phyloP scores from a whole-genome alignment of 2,329 filamentous ascomycete species.

The Trichoderma simmonsii region DNA sequence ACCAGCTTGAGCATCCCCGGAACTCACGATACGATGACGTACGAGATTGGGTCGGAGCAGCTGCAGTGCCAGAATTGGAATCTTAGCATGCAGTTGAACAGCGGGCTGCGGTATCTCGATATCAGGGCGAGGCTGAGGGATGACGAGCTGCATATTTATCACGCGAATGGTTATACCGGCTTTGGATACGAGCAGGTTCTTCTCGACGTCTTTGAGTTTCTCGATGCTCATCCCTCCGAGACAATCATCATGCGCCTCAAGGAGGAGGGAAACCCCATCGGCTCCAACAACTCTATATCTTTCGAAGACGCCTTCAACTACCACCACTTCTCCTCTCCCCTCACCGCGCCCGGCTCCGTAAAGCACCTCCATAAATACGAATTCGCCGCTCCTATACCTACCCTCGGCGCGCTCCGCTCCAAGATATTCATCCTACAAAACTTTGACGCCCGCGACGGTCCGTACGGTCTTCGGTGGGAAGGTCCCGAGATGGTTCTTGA shows the following conservation, averaged over 20 bases:
- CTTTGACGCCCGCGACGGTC: conserved; percentile 34
- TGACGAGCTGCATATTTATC: conserved; percentile 46
- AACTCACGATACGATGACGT: conserved; percentile 54
- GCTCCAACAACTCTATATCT: conserved; percentile 33
- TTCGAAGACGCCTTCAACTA: conserved; percentile 46
- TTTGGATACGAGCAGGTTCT: conserved; percentile 44
- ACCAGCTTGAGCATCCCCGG: conserved; percentile 49
- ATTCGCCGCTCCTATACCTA: conserved; percentile 36
- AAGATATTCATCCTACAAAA: conserved; percentile 49
- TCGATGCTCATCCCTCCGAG: conserved; percentile 44
- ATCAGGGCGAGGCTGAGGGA: conserved; percentile 45
- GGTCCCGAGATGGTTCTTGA: conserved; percentile 45
- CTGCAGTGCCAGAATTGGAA: conserved; percentile 49
- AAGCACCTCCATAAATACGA: conserved; percentile 38
- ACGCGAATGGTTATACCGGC: conserved; percentile 44
- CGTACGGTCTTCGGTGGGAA: conserved; percentile 46
- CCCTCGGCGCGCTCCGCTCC: conserved; percentile 44
- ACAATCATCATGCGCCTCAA: conserved; percentile 50
- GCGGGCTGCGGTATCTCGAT: conserved; percentile 50
- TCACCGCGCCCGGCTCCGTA: conserved; percentile 34
- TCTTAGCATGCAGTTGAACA: conserved; percentile 42
- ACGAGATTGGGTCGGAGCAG: conserved; percentile 33
- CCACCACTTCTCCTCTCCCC: conserved; percentile 36
- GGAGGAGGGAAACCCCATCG: conserved; percentile 42
- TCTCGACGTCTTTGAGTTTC: conserved; percentile 43